These are phyloP conservation scores for Liquidambar formosana DNA, from an alignment of 164 flowering plant genomes.

Conservation along the genomic window DNA sequence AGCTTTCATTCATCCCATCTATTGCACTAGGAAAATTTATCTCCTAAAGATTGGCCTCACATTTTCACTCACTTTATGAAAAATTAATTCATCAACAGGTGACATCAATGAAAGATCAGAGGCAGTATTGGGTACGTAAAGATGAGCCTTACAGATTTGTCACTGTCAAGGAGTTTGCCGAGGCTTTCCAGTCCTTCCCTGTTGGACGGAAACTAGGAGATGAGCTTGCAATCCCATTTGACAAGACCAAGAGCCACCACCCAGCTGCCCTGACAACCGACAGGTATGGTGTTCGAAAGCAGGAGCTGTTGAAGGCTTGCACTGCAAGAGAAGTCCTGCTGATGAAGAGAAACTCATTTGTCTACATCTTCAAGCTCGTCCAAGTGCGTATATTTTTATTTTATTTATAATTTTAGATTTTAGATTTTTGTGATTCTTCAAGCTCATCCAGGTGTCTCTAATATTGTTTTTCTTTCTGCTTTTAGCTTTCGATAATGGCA, in stretches of 20 bases:
- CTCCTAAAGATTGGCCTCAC: neutral
- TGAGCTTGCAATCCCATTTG: conserved; percentile 51
- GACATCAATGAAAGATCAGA: conserved; percentile 67
- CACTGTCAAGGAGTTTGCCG: conserved; percentile 45
- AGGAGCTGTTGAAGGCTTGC: conserved; percentile 50
- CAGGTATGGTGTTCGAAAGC: conserved; percentile 41
- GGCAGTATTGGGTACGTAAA: conserved; percentile 54
- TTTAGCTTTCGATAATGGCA: conserved; percentile 38
- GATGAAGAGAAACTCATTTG: conserved; percentile 62
- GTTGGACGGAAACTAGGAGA: conserved; percentile 42
- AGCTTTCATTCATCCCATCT: neutral
- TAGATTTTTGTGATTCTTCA: neutral
- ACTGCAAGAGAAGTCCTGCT: conserved; percentile 44
- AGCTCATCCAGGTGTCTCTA: neutral
- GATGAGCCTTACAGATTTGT: conserved; percentile 49
- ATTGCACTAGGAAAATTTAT: neutral
- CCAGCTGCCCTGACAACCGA: conserved; percentile 53
- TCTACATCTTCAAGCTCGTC: conserved; percentile 46
- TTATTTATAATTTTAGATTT: neutral
- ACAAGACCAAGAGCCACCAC: conserved; percentile 50
- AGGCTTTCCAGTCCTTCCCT: conserved; percentile 60
- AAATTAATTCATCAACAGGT: conserved; percentile 32
- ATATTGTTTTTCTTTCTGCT: neutral
- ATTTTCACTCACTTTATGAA: neutral
- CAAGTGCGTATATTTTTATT: conserved; percentile 48